phyloP scores from a whole-genome alignment of 1,139 yeast genomes.

The Magnusiomyces clavatus region DNA sequence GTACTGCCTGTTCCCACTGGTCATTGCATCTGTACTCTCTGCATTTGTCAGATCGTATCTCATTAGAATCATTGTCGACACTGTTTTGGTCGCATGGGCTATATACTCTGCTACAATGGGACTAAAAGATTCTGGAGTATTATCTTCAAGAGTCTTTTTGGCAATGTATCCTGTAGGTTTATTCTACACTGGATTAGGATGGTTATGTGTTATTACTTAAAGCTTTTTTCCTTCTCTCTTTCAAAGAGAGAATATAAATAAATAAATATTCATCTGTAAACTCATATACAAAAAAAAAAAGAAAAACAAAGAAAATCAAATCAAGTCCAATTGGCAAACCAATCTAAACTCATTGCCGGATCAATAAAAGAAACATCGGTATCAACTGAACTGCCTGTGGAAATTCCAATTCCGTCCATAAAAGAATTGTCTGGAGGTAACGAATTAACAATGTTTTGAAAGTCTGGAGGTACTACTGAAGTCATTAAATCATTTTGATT shows the following conservation, averaged over 20 bases:
- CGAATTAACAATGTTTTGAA: too few relatives aligned
- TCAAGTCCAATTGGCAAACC: slow-evolving; percentile 26
- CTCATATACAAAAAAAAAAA: not conserved
- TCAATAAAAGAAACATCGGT: slow-evolving; percentile 4
- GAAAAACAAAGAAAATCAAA: not conserved
- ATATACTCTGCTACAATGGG: slow-evolving; percentile 61
- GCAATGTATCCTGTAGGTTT: slow-evolving; percentile 78
- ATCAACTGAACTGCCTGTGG: not conserved
- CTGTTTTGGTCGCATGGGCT: slow-evolving; percentile 60
- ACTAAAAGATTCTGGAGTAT: slow-evolving; percentile 59
- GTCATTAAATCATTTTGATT: not conserved
- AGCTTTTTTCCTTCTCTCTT: too few relatives aligned
- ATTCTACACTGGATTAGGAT: slow-evolving; percentile 63
- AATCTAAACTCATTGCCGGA: slow-evolving; percentile 21
- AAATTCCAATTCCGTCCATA: too few relatives aligned
- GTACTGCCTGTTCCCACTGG: slow-evolving; percentile 72
- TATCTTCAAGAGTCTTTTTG: slow-evolving; percentile 58
- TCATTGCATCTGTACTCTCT: slow-evolving; percentile 56
- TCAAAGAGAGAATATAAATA: too few relatives aligned
- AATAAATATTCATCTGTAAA: too few relatives aligned
- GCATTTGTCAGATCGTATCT: slow-evolving; percentile 48
- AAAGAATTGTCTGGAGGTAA: too few relatives aligned
- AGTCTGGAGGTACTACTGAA: too few relatives aligned
- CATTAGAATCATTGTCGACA: slow-evolving; percentile 47
- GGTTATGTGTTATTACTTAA: slow-evolving; percentile 69